These are phyloP conservation scores for Durio zibethinus DNA, from an alignment of 345 rosid genomes.

Conservation along the genomic window DNA sequence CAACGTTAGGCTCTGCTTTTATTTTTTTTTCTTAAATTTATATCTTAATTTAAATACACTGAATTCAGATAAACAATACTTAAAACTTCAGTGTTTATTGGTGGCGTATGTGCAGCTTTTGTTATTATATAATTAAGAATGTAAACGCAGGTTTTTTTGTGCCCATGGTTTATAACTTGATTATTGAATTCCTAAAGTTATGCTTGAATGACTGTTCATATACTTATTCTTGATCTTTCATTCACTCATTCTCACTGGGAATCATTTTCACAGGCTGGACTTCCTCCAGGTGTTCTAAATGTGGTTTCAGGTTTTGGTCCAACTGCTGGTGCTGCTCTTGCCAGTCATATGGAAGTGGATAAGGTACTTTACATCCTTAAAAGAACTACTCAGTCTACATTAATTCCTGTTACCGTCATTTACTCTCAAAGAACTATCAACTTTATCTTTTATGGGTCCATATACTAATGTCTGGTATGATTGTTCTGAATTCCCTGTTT, in stretches of 20 bases:
- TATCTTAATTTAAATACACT: background rate
- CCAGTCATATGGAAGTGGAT: slow-evolving; percentile 68
- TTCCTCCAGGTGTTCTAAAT: slow-evolving; percentile 67
- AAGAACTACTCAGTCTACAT: background rate
- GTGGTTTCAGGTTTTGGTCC: slow-evolving; percentile 66
- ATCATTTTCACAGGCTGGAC: slow-evolving; percentile 50
- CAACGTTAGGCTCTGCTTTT: too few species aligned
- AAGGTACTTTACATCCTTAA: slow-evolving; percentile 42
- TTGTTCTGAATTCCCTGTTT: background rate
- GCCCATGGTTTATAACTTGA: background rate
- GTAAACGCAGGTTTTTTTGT: background rate
- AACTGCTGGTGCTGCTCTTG: slow-evolving; percentile 61
- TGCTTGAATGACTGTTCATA: background rate
- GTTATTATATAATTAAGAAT: background rate
- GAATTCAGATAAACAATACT: background rate
- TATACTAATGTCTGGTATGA: background rate
- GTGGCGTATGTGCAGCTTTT: background rate
- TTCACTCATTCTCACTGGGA: slow-evolving; percentile 7
- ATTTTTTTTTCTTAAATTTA: background rate
- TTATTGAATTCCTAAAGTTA: background rate
- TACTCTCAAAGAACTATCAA: background rate
- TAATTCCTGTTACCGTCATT: background rate
- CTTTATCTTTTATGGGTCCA: background rate
- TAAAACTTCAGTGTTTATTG: background rate
- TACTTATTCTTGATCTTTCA: background rate